Conservation (phyloP, 2,329 filamentous ascomycete genomes). For the Aspergillus terreus region DNA sequence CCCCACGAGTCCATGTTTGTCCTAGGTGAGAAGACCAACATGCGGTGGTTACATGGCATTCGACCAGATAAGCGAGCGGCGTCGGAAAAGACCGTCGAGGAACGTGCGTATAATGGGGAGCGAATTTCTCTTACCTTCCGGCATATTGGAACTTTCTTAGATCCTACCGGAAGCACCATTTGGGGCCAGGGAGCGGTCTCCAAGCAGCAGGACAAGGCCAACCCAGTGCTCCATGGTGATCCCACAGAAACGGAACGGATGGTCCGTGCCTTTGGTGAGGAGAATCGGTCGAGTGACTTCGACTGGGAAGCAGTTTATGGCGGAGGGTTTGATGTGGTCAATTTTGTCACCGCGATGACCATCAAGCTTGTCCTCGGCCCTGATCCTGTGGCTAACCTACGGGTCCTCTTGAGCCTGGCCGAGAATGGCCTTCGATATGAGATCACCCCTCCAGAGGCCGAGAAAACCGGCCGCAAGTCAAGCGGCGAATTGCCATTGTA, state of each 20-base stretch:
- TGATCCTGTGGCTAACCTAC: conserved; percentile 34
- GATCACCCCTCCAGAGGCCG: background rate
- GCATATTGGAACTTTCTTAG: conserved; percentile 79
- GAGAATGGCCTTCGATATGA: conserved; percentile 39
- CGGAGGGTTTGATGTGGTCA: conserved; percentile 71
- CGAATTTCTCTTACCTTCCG: conserved; percentile 93
- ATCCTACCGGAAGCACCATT: conserved; percentile 61
- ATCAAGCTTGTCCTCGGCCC: conserved; percentile 29
- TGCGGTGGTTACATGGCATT: conserved; percentile 88
- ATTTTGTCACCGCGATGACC: conserved; percentile 40
- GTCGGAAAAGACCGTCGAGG: conserved; percentile 63
- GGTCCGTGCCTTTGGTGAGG: conserved; percentile 74
- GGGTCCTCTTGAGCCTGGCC: conserved; percentile 34
- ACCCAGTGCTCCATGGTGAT: conserved; percentile 66
- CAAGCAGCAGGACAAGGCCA: conserved; percentile 62
- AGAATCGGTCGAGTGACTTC: conserved; percentile 72
- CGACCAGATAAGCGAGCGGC: conserved; percentile 73
- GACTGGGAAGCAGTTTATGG: conserved; percentile 75
- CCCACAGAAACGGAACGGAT: conserved; percentile 60
- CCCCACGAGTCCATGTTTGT: conserved; percentile 87
- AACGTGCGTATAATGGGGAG: conserved; percentile 68
- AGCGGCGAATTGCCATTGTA: conserved; percentile 21
- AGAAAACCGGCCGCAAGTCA: background rate
- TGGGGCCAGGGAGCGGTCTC: conserved; percentile 87
- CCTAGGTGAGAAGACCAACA: conserved; percentile 77